Conservation (phyloP, 192 early-diverging fungal species). For the Coemansia interrupta region DNA sequence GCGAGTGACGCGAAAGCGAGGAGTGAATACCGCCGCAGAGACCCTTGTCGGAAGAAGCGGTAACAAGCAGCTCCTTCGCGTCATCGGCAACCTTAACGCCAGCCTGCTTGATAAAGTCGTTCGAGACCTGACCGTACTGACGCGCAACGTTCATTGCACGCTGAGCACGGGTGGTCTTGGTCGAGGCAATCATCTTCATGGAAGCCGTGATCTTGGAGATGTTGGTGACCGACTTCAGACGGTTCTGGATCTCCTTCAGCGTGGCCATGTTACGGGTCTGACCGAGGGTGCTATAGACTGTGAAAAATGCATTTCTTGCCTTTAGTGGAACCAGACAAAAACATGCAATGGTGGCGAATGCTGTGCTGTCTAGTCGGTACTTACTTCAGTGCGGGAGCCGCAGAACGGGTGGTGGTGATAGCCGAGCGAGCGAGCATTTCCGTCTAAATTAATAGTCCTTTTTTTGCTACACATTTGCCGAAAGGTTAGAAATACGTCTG, state of each 20-base stretch:
- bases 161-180: constrained; percentile 88
- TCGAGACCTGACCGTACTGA: constrained; percentile 57
- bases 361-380: background rate
- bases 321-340: constrained; percentile 3
- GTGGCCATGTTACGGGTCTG: constrained; percentile 93
- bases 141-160: constrained; percentile 85
- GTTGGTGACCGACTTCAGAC: constrained; percentile 94
- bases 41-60: constrained; percentile 93
- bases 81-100: constrained; percentile 66
- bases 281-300: constrained; percentile 50
- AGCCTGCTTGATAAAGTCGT: constrained; percentile 56
- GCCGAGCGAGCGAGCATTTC: constrained; percentile 49
- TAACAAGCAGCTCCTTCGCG: constrained; percentile 70
- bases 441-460: constrained; percentile 9
- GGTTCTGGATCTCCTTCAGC: constrained; percentile 89
- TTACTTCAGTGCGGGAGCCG: constrained; percentile 37
- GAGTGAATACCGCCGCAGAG: constrained; percentile 99
- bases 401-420: constrained; percentile 39
- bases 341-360: background rate
- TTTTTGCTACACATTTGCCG: constrained; percentile 7
- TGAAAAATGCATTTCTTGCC: background rate
- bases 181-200: constrained; percentile 99
- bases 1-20: constrained; percentile 81
- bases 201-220: constrained; percentile 99
- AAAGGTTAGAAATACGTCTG: background rate